Base-by-base conservation (phyloP, 1,139 yeast species). In the Sugiyamaella novakii region DNA sequence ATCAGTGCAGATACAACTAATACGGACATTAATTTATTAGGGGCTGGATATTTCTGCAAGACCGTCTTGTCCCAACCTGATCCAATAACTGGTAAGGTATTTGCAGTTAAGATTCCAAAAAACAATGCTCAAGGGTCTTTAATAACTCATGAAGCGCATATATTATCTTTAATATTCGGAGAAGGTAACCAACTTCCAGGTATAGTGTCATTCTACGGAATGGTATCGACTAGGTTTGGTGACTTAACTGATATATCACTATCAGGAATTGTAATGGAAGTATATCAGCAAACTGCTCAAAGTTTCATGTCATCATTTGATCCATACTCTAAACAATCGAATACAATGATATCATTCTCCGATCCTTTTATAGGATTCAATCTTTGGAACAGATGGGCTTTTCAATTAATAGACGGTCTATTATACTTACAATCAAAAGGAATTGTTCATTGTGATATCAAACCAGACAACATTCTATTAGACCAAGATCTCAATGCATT, bases 391-490 rank as follows among this genome's bases (percentile, higher is more conserved):
- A 47, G 54, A 2, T 73, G 83, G 63, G 66, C 79, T 0, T 59
- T 37, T 19, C 80, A 80, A 50, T 68, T 81, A 10, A 59, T 81
- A 11, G 60, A 68, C 3, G 91, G 87, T 0, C 65, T 87, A 36
- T 64, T 71, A 14, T 79, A 71, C 54, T 72, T 87, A 18, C 88
- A 85, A 55, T 59, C 69, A 0, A 64, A 71, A 36, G 69, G 72
- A 11, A 75, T 86, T 11, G 78, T 87, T 17, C 95, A 87, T 62
- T 84, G 94, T 60, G 95, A 87, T 65, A 88, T 4, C 64, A 91
- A 92, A 64, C 97, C 98, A 0, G 98, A 91, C 61, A 92, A 92
- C 65, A 84, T 92, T 31, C 71, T 91, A 43, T 70, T 92, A 29
- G 87, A 83, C 61, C 65, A 70, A 1, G 59, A 69, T 28, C 37